Base-by-base conservation (phyloP, 208 protist genomes). In the Sergeia podlipaevii region DNA sequence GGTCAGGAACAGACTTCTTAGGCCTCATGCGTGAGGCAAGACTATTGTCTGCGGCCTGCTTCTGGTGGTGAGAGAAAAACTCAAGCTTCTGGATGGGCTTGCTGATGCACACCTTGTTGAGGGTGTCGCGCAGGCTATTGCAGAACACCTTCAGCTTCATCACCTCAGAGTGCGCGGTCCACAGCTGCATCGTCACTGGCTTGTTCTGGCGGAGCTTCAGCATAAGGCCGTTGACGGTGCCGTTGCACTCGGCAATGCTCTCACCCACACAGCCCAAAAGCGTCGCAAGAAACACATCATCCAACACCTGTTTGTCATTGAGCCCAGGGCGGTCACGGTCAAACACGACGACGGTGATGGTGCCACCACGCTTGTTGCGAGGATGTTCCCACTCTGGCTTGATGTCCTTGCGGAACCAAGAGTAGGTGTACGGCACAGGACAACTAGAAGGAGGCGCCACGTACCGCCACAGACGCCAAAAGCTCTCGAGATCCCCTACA, bases 391-490 rank as follows among this genome's bases (percentile, higher is more conserved):
- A 94, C 65, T 88, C 82, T 4, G 86, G 86, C 28, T 74, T 75
- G 54, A 94, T 81, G 46, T 88, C 74, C 20, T 86, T 74, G 27
- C 86, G 76, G 67, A 94, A 94, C 75, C 77, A 94, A 46, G 77
- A 80, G 72, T 94, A 94, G 15, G 86, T 94, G 68, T 78, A 91
- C 42, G 80, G 56, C 0, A 67, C 66, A 20, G 70, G 43, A 57
- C 79, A 67, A 5, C 62, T 52, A n/a, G 82, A 89, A 18, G 82
- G 80, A 2, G 86, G 59, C 18, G 81, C 71, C 36, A 84, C 51
- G 58, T 80, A 85, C 15, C 86, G 63, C 83, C 82, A 90, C 13
- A 94, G 68, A 0, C 80, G 77, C 86, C 86, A 94, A 65, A 94
- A 91, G 23, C 49, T 60, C 65, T 83, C 82, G 48, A 94, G 58